These are phyloP conservation scores for Aquanectria penicillioides DNA, from an alignment of 2,329 filamentous ascomycete genomes.

Conservation along the genomic window DNA sequence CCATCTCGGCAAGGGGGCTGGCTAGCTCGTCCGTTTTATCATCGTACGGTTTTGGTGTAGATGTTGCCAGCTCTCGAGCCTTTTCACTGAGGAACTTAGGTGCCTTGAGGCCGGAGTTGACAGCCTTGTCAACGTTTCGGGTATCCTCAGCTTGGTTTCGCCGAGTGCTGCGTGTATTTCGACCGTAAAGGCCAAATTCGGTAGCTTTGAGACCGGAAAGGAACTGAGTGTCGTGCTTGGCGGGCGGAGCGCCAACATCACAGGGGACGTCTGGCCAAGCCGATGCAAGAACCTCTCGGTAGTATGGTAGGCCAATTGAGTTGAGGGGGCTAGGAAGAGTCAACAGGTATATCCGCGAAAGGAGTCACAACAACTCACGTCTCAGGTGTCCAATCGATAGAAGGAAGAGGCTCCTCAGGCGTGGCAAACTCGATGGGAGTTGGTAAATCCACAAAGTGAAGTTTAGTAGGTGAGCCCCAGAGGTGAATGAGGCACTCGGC, in stretches of 20 bases:
- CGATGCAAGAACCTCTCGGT: constrained; percentile 86
- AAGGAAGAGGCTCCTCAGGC: constrained; percentile 64
- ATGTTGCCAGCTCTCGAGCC: constrained; percentile 72
- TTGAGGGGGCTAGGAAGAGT: constrained; percentile 74
- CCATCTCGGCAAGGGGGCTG: constrained; percentile 73
- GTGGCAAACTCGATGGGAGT: constrained; percentile 83
- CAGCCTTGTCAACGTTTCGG: constrained; percentile 68
- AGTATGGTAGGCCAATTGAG: constrained; percentile 90
- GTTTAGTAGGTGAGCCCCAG: constrained; percentile 87
- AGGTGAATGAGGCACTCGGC: constrained; percentile 82
- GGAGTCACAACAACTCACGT: constrained; percentile 62
- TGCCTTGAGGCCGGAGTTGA: constrained; percentile 71
- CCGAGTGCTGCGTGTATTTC: constrained; percentile 76
- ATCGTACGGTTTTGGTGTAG: constrained; percentile 52
- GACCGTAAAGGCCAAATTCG: constrained; percentile 82
- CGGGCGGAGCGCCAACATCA: constrained; percentile 85
- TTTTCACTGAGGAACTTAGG: constrained; percentile 97
- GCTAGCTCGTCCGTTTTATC: constrained; percentile 65
- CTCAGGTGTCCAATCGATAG: constrained; percentile 76
- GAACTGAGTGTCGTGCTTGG: constrained; percentile 77
- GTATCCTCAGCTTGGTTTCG: constrained; percentile 88
- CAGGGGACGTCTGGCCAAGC: constrained; percentile 89
- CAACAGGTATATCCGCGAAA: constrained; percentile 7
- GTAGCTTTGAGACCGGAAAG: constrained; percentile 74
- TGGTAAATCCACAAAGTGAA: constrained; percentile 86